Percentiles rank a stretch among this genome's conserved stretches.
Conservation (phyloP, 2,329 filamentous ascomycete genomes). For the Emmonsia crescens region DNA sequence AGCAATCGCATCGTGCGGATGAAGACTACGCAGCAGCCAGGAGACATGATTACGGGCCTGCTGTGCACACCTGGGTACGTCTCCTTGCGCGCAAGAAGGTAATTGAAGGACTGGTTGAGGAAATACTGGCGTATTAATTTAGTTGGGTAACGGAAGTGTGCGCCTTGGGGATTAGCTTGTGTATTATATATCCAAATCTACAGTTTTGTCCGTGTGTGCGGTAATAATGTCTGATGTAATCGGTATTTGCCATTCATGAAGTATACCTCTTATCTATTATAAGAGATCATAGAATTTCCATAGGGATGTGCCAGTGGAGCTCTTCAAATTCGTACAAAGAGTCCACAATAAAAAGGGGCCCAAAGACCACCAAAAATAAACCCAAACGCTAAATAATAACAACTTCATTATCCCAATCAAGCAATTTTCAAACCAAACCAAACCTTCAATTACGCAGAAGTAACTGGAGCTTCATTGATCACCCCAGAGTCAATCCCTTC, state of each 20-base stretch:
- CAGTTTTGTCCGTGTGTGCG: not conserved
- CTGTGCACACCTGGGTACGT: conserved; percentile 58
- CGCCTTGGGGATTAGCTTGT: not conserved
- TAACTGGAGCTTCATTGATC: not conserved
- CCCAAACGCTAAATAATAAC: not conserved
- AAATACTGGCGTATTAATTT: not conserved
- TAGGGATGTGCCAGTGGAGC: not conserved
- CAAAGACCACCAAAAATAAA: not conserved
- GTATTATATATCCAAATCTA: not conserved
- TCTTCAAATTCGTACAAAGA: too few species aligned
- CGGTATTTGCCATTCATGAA: not conserved
- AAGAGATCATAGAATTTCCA: not conserved
- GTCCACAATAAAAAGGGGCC: not conserved
- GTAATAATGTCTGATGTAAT: not conserved
- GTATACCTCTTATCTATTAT: not conserved
- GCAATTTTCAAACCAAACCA: not conserved
- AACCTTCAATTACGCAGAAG: not conserved
- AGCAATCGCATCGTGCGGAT: conserved; percentile 28
- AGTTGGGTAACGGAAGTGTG: not conserved
- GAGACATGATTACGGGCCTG: conserved; percentile 55
- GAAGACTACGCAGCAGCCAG: conserved; percentile 32
- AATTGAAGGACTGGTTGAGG: conserved; percentile 30
- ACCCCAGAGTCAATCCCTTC: not conserved
- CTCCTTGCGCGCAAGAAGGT: conserved; percentile 57
- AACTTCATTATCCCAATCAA: not conserved